Base-by-base conservation (phyloP, 75 land plant species). In the Ceratopteris richardii region DNA sequence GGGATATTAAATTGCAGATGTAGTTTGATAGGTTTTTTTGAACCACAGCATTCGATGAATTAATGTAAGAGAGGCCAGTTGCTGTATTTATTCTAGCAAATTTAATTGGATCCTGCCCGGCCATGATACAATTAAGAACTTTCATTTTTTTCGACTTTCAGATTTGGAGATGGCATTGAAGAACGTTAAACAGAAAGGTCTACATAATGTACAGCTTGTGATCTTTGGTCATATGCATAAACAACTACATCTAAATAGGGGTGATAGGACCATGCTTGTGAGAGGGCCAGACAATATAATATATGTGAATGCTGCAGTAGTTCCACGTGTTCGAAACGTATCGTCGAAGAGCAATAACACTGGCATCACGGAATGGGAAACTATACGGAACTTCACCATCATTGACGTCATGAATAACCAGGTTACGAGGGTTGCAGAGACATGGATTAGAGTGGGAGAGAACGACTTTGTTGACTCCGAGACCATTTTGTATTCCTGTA, bases 201-300 rank as follows among this genome's bases (percentile, higher is more conserved):
- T 52, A 50, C 17, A 68, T 17, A 57, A 65, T 25, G 63, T 83
- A 46, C 96, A 82, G n/a, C 47, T 94, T 56, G 95, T 93, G 31
- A 83, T 94, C 33, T 94, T 94, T 63, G 98, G 98, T 2, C 98
- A 94, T 62, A 94, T 94, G 98, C 98, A 94, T 51, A 76, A 94
- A 65, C 46, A 57, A 31, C 64, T 88, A 44, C 80, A 77, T 33
- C 57, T 51, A 62, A 63, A 76, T 26, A 60, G 54, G 21, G 75
- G 82, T 31, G 63, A 61, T 30, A 62, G 90, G 42, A 92, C 81
- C 43, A 94, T 89, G 98, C 61, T 87, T 22, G 81, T 66, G n/a
- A 62, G 68, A 11, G 82, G 71, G 17, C 25, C 20, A 19, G 79
- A 88, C 53, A 57, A 60, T 19, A 83, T 77, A 0, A 58, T 86